A percentile compares a stretch with the other conserved stretches of the same genome.
Evolutionary conservation across 139 green algal species (phyloP).

Genomic region (Chlamydomonas eustigma): DNA sequence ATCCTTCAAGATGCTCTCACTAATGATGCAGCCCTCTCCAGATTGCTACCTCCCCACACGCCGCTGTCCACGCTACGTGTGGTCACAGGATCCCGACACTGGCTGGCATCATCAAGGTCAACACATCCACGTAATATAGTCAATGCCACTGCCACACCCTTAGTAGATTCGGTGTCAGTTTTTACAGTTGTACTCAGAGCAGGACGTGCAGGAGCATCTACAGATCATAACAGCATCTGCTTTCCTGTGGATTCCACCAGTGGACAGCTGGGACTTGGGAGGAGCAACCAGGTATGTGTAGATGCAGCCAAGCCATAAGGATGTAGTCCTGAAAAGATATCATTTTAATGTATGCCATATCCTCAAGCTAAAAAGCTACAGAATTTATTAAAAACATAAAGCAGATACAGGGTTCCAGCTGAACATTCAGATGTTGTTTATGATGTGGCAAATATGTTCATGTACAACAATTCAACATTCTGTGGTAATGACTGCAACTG

Average conservation of each 20-base stretch:
- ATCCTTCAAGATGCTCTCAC: conserved; percentile 24
- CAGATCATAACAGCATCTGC: conserved; percentile 34
- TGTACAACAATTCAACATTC: too few species aligned
- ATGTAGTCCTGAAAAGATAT: too few species aligned
- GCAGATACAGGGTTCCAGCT: too few species aligned
- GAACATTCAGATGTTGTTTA: too few species aligned
- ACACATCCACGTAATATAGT: not conserved
- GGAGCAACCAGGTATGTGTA: conserved; percentile 5
- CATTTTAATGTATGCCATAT: too few species aligned
- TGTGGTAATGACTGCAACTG: too few species aligned
- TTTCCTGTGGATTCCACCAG: conserved; percentile 16
- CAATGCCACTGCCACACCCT: not conserved
- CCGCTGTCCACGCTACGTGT: conserved; percentile 34
- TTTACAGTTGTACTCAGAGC: conserved; percentile 25
- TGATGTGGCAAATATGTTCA: too few species aligned
- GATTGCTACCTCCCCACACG: conserved; percentile 23
- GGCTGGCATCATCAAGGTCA: too few species aligned
- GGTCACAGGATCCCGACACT: conserved; percentile 16
- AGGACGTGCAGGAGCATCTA: conserved; percentile 18
- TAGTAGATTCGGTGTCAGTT: not conserved
- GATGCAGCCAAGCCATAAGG: too few species aligned
- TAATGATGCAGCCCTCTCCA: conserved; percentile 17
- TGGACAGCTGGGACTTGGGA: conserved; percentile 11
- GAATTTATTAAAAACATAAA: too few species aligned
- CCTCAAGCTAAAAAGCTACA: too few species aligned